Conservation (phyloP, 2,329 filamentous ascomycete species). For the Alternaria gansuensis region DNA sequence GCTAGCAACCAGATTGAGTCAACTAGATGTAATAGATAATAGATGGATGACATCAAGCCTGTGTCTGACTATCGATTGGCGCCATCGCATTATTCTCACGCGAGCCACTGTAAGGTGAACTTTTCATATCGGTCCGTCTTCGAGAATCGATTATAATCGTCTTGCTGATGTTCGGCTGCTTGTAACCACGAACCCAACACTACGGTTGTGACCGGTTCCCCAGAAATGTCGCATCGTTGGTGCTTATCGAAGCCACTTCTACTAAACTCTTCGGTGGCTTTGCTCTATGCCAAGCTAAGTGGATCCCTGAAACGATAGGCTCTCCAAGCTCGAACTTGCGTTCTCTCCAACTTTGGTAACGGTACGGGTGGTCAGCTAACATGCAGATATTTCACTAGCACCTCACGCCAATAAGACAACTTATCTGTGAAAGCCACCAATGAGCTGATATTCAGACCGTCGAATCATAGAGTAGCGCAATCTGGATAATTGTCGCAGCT, state of each 20-base stretch:
- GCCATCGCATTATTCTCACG: not conserved
- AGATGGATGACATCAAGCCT: constrained; percentile 4
- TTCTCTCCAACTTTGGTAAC: constrained; percentile 1
- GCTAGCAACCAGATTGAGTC: not conserved
- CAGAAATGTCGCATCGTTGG: not conserved
- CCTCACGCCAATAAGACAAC: not conserved
- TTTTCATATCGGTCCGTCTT: constrained; percentile 1
- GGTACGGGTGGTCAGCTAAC: constrained; percentile 2
- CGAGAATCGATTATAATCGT: not conserved
- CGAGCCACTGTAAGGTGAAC: not conserved
- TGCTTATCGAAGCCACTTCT: not conserved
- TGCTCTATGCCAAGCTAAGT: not conserved
- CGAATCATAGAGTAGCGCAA: constrained; percentile 7
- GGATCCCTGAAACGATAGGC: not conserved
- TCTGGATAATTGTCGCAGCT: constrained; percentile 1
- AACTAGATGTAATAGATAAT: constrained; percentile 1
- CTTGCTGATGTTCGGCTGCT: not conserved
- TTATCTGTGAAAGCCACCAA: constrained; percentile 2
- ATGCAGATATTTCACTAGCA: not conserved
- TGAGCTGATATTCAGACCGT: not conserved
- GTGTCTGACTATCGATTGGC: not conserved
- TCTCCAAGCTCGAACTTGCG: not conserved
- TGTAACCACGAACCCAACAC: not conserved
- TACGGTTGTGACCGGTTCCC: not conserved
- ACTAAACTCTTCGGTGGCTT: not conserved